These are phyloP conservation scores for Ustilago shanxiensis DNA, from an alignment of 1,284 basidiomycete species.

Conservation along the genomic window DNA sequence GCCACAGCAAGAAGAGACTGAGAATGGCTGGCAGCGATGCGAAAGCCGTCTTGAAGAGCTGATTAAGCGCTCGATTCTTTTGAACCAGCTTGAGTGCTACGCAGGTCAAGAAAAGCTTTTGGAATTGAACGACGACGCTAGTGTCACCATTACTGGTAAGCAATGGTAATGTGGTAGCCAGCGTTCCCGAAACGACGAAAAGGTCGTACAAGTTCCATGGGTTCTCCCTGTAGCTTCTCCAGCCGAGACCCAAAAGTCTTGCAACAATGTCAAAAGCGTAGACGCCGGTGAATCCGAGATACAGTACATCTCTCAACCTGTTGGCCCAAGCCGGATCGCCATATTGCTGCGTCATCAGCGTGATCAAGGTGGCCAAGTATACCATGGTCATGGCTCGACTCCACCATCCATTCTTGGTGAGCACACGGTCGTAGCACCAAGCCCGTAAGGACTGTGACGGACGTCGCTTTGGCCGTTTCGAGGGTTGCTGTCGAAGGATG, in stretches of 20 bases:
- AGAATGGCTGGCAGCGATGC: slow-evolving; percentile 89
- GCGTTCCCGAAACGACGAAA: slow-evolving; percentile 83
- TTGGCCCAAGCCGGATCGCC: slow-evolving; percentile 76
- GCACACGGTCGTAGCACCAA: slow-evolving; percentile 94
- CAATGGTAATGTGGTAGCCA: slow-evolving; percentile 82
- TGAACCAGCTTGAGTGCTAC: slow-evolving; percentile 96
- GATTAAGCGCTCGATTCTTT: slow-evolving; percentile 87
- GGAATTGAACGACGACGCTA: slow-evolving; percentile 76
- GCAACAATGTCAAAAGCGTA: slow-evolving; percentile 85
- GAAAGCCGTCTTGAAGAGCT: slow-evolving; percentile 94
- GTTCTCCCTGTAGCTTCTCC: slow-evolving; percentile 84
- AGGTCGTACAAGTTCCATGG: slow-evolving; percentile 90
- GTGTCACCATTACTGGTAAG: slow-evolving; percentile 32
- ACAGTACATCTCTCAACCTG: slow-evolving; percentile 81
- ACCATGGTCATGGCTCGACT: slow-evolving; percentile 83
- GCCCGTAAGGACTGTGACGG: slow-evolving; percentile 76
- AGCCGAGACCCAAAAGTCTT: slow-evolving; percentile 85
- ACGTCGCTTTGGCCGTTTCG: slow-evolving; percentile 79
- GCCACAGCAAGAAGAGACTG: slow-evolving; percentile 88
- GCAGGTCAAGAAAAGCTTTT: slow-evolving; percentile 93
- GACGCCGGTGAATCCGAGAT: slow-evolving; percentile 80
- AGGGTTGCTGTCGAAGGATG: slow-evolving; percentile 87
- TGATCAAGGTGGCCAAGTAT: slow-evolving; percentile 86
- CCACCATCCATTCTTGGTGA: slow-evolving; percentile 95
- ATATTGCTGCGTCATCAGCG: slow-evolving; percentile 88